A percentile compares a stretch with the other conserved stretches of the same genome.
These are phyloP conservation scores for Logfia minima DNA, from an alignment of 129 eudicot genomes.

Conservation along the genomic window DNA sequence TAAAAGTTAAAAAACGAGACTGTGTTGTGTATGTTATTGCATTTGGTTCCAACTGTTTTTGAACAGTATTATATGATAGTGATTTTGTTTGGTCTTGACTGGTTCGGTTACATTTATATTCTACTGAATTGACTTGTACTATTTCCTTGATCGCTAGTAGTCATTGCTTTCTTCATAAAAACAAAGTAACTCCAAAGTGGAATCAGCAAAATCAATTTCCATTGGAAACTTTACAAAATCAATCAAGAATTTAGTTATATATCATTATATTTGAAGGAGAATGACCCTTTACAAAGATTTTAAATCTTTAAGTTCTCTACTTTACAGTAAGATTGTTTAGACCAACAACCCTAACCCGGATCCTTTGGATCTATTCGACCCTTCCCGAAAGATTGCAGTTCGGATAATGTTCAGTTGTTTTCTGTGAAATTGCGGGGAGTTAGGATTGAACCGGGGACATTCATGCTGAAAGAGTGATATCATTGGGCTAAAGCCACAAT, in stretches of 20 bases:
- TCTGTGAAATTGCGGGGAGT: no score
- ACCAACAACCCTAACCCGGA: no score
- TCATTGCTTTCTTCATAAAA: not conserved
- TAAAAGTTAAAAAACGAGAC: slow-evolving; percentile 16
- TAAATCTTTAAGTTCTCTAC: not conserved
- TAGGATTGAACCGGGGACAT: no score
- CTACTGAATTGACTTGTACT: slow-evolving; percentile 6
- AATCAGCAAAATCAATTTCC: not conserved
- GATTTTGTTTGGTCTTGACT: slow-evolving; percentile 14
- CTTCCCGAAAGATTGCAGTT: no score
- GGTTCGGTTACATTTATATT: not conserved
- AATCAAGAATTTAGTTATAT: not conserved
- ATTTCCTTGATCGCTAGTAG: not conserved
- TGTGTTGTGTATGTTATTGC: slow-evolving; percentile 1
- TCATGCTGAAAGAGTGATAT: no score
- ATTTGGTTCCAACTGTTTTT: slow-evolving; percentile 8
- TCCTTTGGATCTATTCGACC: no score
- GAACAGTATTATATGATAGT: slow-evolving; percentile 4
- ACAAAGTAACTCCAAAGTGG: not conserved
- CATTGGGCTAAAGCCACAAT: no score
- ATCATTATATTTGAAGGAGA: not conserved
- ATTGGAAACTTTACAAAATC: not conserved
- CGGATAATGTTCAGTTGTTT: no score
- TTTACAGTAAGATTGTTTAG: no score
- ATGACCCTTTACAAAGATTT: no score